Evolutionary conservation across 331 rosid genomes (phyloP), one percentile per base, ranked within the genome.

Genomic region (Rhamnella rubrinervis): DNA sequence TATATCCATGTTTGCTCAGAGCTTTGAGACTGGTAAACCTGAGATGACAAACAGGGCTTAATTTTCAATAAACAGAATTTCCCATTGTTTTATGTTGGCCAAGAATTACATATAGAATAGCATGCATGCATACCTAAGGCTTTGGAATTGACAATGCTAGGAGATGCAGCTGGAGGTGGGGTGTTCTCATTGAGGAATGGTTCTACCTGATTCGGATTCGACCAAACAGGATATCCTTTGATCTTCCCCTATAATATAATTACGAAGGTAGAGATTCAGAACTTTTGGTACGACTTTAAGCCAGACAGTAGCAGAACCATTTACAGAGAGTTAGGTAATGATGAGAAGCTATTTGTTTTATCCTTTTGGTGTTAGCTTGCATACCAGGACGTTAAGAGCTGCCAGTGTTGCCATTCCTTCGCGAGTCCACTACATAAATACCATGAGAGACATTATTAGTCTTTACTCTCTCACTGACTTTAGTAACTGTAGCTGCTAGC

Each of bases 391-490:
- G 68, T 88, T 95, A 19, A 95, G 84, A 71, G 99, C 99, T 69
- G 97, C 97, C 62, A 95, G 60, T 53, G 95, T 85, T 19, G 95
- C 95, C 99, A 95, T 95, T 85, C 99, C 99, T 83, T 91, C 99
- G 55, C 99, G 96, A 72, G 99, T 95, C 99, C 99, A 95, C 99
- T 95, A 63, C 85, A 78, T 44, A 44, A 44, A 67, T 20, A 82
- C 41, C 58, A 21, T 37, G 25, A 53, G 9, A 2, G 6, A 49
- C 18, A 12, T 9, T 1, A 49, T 6, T 53, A 17, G 25, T 8
- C n/a, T 5, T 19, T 63, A 58, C 49, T 52, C 37, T 4, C 19
- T 40, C 35, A 31, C 46, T 51, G 15, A 31, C 35, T 31, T 47
- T 47, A 44, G 35, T 58, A 37, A 74, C 55, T 16, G 19, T 64